Percentiles rank a stretch among this genome's conserved stretches.
These are phyloP conservation scores for Juglanconis sp. DNA, from an alignment of 2,329 filamentous ascomycete species.

Conservation along the genomic window DNA sequence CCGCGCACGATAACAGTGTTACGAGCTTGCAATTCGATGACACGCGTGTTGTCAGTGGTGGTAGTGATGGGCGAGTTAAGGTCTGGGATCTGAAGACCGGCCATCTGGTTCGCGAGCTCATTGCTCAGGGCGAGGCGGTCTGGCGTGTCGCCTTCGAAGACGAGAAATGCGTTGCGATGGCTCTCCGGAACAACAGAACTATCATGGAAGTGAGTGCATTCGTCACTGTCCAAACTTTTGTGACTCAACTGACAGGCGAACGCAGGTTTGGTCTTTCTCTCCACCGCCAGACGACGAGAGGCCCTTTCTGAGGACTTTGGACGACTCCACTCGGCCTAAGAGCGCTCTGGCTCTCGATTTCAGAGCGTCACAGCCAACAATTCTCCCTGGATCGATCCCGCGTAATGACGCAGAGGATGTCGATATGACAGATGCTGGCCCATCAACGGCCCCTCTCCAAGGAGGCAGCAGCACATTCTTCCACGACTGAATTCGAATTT, in stretches of 20 bases:
- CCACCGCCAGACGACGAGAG: slow-evolving; percentile 70
- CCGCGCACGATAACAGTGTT: slow-evolving; percentile 96
- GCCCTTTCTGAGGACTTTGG: slow-evolving; percentile 44
- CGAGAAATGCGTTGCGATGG: slow-evolving; percentile 96
- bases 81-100: slow-evolving; percentile 97
- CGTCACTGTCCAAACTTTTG: background rate
- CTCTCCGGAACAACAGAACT: slow-evolving; percentile 77
- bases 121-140: slow-evolving; percentile 87
- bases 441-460: slow-evolving; percentile 51
- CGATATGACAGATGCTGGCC: slow-evolving; percentile 55
- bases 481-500: slow-evolving; percentile 35
- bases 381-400: slow-evolving; percentile 28
- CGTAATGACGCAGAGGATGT: slow-evolving; percentile 44
- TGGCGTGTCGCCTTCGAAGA: slow-evolving; percentile 98
- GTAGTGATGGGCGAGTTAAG: slow-evolving; percentile 95
- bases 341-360: slow-evolving; percentile 50
- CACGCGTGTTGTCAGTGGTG: slow-evolving; percentile 89
- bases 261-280: slow-evolving; percentile 89
- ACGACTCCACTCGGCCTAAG: slow-evolving; percentile 45
- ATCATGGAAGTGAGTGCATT: slow-evolving; percentile 83
- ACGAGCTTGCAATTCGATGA: slow-evolving; percentile 98
- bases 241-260: slow-evolving; percentile 25
- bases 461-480: slow-evolving; percentile 49
- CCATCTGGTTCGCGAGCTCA: slow-evolving; percentile 84
- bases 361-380: slow-evolving; percentile 31